Conservation (phyloP, 2,329 filamentous ascomycete species). For the Monascus ruber region DNA sequence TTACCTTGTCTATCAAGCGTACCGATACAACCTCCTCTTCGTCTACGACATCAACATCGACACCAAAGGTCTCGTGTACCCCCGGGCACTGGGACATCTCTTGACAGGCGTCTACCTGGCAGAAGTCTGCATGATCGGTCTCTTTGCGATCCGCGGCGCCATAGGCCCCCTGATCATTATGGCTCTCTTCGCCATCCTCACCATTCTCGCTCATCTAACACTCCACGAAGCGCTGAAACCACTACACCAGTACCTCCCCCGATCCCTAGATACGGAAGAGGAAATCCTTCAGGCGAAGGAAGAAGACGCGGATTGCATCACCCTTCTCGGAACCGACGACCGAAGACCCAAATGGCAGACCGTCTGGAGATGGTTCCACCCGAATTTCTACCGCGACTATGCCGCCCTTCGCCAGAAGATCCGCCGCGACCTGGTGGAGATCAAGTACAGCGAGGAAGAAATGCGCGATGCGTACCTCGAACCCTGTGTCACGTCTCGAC, state of each 20-base stretch:
- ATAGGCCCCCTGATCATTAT: conserved; percentile 64
- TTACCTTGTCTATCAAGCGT: conserved; percentile 71
- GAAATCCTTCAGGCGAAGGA: conserved; percentile 33
- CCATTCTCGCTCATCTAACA: conserved; percentile 58
- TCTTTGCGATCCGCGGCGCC: conserved; percentile 58
- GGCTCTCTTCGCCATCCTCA: conserved; percentile 63
- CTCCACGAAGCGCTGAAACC: conserved; percentile 35
- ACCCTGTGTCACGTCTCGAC: conserved; percentile 51
- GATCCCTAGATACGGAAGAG: conserved; percentile 49
- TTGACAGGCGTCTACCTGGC: conserved; percentile 75
- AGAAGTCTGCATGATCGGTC: conserved; percentile 70
- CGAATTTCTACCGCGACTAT: conserved; percentile 66
- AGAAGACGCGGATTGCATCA: conserved; percentile 14
- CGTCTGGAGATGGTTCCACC: conserved; percentile 45
- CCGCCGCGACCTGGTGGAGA: conserved; percentile 44
- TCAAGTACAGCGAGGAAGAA: conserved; percentile 51
- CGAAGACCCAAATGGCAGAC: conserved; percentile 11
- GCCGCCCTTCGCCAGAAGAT: conserved; percentile 58
- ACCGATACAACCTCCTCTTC: conserved; percentile 82
- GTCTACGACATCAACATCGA: conserved; percentile 72
- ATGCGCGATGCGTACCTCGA: conserved; percentile 61
- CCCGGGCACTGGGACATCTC: conserved; percentile 72
- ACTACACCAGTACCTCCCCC: conserved; percentile 56
- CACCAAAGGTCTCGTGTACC: conserved; percentile 80
- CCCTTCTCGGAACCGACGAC: conserved; percentile 5